Percentiles rank a stretch among this genome's conserved stretches.
phyloP scores from a whole-genome alignment of 192 early-diverging fungal genomes.

The Rhizoclosmatium sp. region DNA sequence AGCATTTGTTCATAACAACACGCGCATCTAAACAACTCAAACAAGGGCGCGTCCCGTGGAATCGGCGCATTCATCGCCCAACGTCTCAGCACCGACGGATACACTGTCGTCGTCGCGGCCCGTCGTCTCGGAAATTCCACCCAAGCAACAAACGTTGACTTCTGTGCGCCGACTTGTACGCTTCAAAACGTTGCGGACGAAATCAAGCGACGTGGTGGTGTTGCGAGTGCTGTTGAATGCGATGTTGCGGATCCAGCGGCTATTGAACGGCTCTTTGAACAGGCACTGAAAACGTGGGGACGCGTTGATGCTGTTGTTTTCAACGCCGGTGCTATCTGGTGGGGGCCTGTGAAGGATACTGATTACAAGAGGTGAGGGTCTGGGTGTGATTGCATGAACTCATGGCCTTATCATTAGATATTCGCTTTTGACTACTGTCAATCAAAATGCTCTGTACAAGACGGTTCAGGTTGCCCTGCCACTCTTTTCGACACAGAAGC shows the following conservation, averaged over 20 bases:
- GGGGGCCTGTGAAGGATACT: conserved; percentile 41
- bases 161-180: neutral
- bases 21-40: too few relatives aligned
- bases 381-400: too few relatives aligned
- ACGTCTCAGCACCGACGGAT: conserved; percentile 1
- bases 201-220: neutral
- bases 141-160: neutral
- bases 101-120: conserved; percentile 1
- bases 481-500: conserved; percentile 19
- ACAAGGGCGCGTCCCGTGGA: conserved; percentile 29
- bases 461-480: conserved; percentile 36
- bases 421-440: conserved; percentile 40
- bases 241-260: conserved; percentile 7
- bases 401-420: conserved; percentile 14
- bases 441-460: conserved; percentile 36
- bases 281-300: neutral
- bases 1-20: too few relatives aligned
- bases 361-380: too few relatives aligned
- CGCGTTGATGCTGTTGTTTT: conserved; percentile 48
- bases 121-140: neutral
- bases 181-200: neutral
- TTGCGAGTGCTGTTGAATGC: neutral
- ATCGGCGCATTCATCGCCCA: conserved; percentile 20
- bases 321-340: conserved; percentile 50
- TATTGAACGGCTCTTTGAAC: conserved; percentile 6